Evolutionary conservation across 805 yeast species (phyloP), one percentile per base, ranked within the genome.

Genomic region (Wickerhamomyces hampshirensis): DNA sequence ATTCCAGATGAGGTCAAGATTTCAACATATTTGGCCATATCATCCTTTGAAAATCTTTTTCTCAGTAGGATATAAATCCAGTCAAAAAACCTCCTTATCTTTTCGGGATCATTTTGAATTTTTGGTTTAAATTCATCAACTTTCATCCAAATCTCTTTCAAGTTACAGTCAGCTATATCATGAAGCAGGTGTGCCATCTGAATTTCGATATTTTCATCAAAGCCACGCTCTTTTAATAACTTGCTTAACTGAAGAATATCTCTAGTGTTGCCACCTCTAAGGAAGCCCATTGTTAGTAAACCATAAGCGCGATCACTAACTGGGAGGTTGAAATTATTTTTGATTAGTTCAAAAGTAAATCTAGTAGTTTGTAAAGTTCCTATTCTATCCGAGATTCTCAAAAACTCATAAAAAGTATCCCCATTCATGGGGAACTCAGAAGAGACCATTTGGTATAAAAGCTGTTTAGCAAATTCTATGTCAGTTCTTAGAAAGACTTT

Each of bases 381-480:
- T 2, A 41, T 46, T 17, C 41, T 33, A 10, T 38, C 38, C 5
- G 55, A 44, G 12, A 39, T 38, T 26, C 30, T 39, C 18, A 53
- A 21, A 24, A 48, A 51, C 12, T 33, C 41, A 31, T 45, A 42
- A 2, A 53, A 17, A 3, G 56, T 50, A 16, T 38, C 27, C 2
- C 41, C 37, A 33, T 48, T 44, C 34, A 52, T 48, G 10, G 58
- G 56, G 34, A 45, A 43, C 17, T 51, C 44, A 2, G 50, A 41
- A 7, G 39, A 38, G 5, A 51, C 44, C 55, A 54, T 51, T 28
- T 54, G 57, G 26, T 49, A 46, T 1, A 54, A 35, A 1, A 54
- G 38, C 18, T 51, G 59, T 34, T 51, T 51, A 13, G 59, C 52
- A 14, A 51, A 35, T 26, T 51, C 56, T 3, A 53, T 40, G 30